Evolutionary conservation across 2,329 filamentous ascomycete genomes (phyloP).

Genomic region (Fusarium poae): DNA sequence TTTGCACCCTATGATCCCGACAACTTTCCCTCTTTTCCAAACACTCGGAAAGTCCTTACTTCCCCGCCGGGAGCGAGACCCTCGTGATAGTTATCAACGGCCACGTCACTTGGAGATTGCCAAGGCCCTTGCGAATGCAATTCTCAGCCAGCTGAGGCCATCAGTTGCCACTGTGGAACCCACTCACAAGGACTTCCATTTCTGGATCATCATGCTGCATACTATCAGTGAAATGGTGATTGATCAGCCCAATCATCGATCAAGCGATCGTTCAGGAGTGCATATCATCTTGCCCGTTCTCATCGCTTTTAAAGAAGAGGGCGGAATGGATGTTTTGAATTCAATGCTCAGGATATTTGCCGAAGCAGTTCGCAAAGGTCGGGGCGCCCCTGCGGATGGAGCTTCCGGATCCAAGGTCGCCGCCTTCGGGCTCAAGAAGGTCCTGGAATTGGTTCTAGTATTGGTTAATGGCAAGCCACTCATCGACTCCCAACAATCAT

Average conservation of each 20-base stretch:
- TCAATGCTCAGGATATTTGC: slow-evolving; percentile 76
- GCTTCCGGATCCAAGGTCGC: slow-evolving; percentile 63
- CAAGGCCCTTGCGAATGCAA: slow-evolving; percentile 76
- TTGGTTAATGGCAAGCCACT: slow-evolving; percentile 84
- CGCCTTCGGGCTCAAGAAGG: slow-evolving; percentile 77
- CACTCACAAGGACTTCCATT: slow-evolving; percentile 76
- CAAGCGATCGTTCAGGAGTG: slow-evolving; percentile 62
- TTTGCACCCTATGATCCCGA: slow-evolving; percentile 81
- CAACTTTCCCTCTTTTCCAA: slow-evolving; percentile 88
- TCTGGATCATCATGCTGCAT: slow-evolving; percentile 85
- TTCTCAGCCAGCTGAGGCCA: slow-evolving; percentile 74
- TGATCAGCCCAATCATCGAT: slow-evolving; percentile 66
- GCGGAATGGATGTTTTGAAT: slow-evolving; percentile 81
- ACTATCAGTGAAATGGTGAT: slow-evolving; percentile 83
- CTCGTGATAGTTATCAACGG: slow-evolving; percentile 70
- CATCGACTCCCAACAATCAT: slow-evolving; percentile 76
- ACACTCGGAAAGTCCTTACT: slow-evolving; percentile 85
- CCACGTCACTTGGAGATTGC: slow-evolving; percentile 68
- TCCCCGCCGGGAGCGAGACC: slow-evolving; percentile 71
- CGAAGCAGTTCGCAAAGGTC: slow-evolving; percentile 48
- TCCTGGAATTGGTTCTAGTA: slow-evolving; percentile 83
- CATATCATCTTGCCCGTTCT: slow-evolving; percentile 81
- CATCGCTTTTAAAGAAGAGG: slow-evolving; percentile 85
- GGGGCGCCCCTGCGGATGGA: slow-evolving; percentile 61
- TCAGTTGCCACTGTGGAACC: slow-evolving; percentile 59